These are phyloP conservation scores for Termitomyces bulborhizus DNA, from an alignment of 768 basidiomycete species.

Conservation along the genomic window DNA sequence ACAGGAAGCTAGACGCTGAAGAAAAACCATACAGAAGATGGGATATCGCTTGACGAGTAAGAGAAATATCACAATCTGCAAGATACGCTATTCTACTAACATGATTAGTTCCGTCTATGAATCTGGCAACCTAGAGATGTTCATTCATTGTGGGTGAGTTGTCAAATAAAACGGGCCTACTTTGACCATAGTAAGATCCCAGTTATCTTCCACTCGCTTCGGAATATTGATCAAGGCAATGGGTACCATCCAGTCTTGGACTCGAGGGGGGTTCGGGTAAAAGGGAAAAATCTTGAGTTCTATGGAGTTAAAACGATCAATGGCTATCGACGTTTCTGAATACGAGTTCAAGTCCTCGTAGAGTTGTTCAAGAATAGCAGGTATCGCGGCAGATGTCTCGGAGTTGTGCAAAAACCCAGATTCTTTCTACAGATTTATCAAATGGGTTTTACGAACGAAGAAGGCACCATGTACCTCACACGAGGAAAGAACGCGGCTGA, in stretches of 20 bases:
- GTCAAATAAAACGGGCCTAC: slow-evolving; percentile 25
- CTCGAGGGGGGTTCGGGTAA: slow-evolving; percentile 87
- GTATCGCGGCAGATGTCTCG: slow-evolving; percentile 57
- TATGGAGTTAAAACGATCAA: slow-evolving; percentile 90
- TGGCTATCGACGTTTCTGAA: slow-evolving; percentile 88
- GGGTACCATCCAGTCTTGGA: slow-evolving; percentile 95
- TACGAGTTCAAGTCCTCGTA: slow-evolving; percentile 98
- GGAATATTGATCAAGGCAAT: slow-evolving; percentile 80
- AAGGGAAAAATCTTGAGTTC: slow-evolving; percentile 96
- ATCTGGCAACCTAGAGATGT: slow-evolving; percentile 55
- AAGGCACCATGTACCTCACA: slow-evolving; percentile 66
- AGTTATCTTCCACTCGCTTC: slow-evolving; percentile 80
- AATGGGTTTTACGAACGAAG: slow-evolving; percentile 1
- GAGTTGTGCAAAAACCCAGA: slow-evolving; percentile 80
- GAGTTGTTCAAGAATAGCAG: slow-evolving; percentile 88
- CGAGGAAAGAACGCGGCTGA: slow-evolving; percentile 78
- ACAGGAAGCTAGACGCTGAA: not conserved
- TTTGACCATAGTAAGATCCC: slow-evolving; percentile 94
- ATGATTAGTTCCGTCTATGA: slow-evolving; percentile 89
- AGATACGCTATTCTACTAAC: slow-evolving; percentile 87
- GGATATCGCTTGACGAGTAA: slow-evolving; percentile 82
- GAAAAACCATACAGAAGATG: slow-evolving; percentile 72
- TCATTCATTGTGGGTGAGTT: not conserved
- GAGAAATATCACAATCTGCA: slow-evolving; percentile 78
- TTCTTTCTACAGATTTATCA: slow-evolving; percentile 56